phyloP scores from a whole-genome alignment of 495 filamentous ascomycete genomes.

The Paragyromitra xinjiangensis region DNA sequence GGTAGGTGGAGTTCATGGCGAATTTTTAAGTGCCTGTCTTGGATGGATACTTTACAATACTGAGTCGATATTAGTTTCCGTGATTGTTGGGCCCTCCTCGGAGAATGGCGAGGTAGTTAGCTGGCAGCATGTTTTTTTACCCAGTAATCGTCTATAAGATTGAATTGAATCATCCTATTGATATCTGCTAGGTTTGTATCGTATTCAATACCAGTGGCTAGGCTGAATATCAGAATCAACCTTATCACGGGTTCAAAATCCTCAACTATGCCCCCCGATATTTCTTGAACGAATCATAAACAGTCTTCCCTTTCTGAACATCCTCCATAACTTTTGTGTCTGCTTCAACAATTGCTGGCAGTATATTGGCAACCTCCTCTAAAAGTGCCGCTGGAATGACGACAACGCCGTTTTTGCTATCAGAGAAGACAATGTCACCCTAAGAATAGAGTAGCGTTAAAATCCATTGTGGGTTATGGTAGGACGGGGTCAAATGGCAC shows the following conservation, averaged over 20 bases:
- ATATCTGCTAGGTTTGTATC: background rate
- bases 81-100: no score
- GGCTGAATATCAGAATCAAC: background rate
- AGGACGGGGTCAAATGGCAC: background rate
- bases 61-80: no score
- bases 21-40: no score
- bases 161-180: background rate
- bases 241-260: background rate
- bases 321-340: constrained; percentile 70
- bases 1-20: no score
- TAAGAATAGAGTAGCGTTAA: constrained; percentile 60
- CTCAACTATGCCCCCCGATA: constrained; percentile 35
- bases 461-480: background rate
- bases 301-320: constrained; percentile 66
- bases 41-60: no score
- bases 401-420: constrained; percentile 70
- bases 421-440: constrained; percentile 72
- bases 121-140: background rate
- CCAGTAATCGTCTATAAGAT: no score
- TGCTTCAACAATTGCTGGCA: constrained; percentile 67
- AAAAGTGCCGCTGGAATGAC: constrained; percentile 67
- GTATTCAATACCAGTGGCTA: background rate
- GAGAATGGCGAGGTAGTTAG: background rate
- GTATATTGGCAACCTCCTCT: constrained; percentile 63
- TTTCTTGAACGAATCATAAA: constrained; percentile 68